These are phyloP conservation scores for Ganoderma lingzhi DNA, from an alignment of 1,284 basidiomycete genomes.

Conservation along the genomic window DNA sequence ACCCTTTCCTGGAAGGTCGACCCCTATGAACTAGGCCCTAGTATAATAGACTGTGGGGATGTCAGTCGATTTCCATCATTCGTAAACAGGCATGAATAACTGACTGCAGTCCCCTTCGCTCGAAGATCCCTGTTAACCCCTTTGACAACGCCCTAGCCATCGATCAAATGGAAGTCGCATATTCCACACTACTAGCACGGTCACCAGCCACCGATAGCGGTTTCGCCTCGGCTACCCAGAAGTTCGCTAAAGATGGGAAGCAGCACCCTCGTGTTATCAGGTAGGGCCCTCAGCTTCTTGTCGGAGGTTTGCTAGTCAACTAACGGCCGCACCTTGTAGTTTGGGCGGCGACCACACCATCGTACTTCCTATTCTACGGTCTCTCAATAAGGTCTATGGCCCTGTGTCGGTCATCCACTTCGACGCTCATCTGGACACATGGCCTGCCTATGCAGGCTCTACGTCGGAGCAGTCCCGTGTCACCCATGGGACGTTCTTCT, in stretches of 20 bases:
- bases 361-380: slow-evolving; percentile 78
- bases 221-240: slow-evolving; percentile 21
- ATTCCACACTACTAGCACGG: slow-evolving; percentile 71
- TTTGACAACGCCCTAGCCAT: slow-evolving; percentile 81
- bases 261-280: slow-evolving; percentile 76
- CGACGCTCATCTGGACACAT: slow-evolving; percentile 79
- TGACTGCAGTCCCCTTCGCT: neutral
- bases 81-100: neutral
- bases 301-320: neutral
- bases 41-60: slow-evolving; percentile 84
- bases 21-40: slow-evolving; percentile 65
- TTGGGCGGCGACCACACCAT: slow-evolving; percentile 86
- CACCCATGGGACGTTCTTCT: slow-evolving; percentile 84
- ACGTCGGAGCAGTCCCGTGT: slow-evolving; percentile 67
- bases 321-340: slow-evolving; percentile 43
- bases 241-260: slow-evolving; percentile 59
- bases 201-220: slow-evolving; percentile 48
- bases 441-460: slow-evolving; percentile 64
- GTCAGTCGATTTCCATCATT: slow-evolving; percentile 44
- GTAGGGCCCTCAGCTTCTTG: slow-evolving; percentile 37
- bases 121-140: slow-evolving; percentile 70
- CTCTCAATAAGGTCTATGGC: slow-evolving; percentile 76
- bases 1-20: slow-evolving; percentile 74
- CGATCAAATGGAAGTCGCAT: slow-evolving; percentile 83
- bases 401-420: slow-evolving; percentile 85